Evolutionary conservation across 2,329 filamentous ascomycete species (phyloP).

Genomic region (Aspergillus thermomutatus): DNA sequence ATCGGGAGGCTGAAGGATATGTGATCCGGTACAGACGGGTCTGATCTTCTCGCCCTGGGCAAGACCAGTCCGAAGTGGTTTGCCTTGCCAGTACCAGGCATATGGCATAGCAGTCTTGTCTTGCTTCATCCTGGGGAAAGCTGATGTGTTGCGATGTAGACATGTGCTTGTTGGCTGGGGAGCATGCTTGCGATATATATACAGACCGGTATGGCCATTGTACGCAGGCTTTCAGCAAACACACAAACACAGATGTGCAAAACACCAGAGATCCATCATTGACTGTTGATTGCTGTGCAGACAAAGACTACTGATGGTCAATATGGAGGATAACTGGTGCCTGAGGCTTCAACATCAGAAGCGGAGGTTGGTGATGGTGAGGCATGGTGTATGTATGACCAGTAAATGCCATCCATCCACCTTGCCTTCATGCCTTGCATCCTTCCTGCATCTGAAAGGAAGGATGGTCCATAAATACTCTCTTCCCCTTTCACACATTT

Average conservation of each 20-base stretch:
- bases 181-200: background rate
- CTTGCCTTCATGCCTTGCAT: background rate
- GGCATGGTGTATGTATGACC: background rate
- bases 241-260: background rate
- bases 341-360: background rate
- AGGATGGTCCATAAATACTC: background rate
- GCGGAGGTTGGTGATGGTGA: background rate
- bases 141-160: background rate
- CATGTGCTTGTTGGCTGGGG: background rate
- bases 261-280: background rate
- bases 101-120: conserved; percentile 15
- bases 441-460: background rate
- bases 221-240: background rate
- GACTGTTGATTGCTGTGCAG: background rate
- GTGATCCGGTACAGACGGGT: conserved; percentile 4
- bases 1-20: background rate
- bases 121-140: conserved; percentile 2
- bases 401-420: background rate
- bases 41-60: conserved; percentile 14
- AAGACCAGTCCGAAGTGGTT: conserved; percentile 15
- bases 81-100: conserved; percentile 23
- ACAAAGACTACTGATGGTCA: background rate
- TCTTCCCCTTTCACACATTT: background rate
- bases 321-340: background rate
- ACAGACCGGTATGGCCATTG: background rate